phyloP scores from a whole-genome alignment of 495 filamentous ascomycete species.

The Podospora pseudocomata region DNA sequence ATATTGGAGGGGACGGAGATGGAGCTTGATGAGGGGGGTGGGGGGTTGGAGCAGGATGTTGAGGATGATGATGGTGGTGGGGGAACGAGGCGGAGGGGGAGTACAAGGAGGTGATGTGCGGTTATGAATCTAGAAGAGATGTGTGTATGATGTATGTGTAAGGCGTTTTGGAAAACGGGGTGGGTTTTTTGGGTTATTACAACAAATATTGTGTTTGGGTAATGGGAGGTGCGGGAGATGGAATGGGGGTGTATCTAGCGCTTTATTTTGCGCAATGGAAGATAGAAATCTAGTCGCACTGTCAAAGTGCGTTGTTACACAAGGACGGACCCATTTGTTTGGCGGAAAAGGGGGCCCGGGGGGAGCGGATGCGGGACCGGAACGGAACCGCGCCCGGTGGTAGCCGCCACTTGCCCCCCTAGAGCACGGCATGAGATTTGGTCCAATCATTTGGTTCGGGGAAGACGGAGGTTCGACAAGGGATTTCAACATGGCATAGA shows the following conservation, averaged over 20 bases:
- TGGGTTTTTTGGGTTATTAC: too few relatives aligned
- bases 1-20: slow-evolving; percentile 69
- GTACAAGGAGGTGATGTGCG: neutral
- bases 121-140: neutral
- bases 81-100: neutral
- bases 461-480: neutral
- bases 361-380: neutral
- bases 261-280: too few relatives aligned
- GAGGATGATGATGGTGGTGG: slow-evolving; percentile 44
- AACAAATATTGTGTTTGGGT: too few relatives aligned
- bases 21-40: slow-evolving; percentile 41
- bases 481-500: neutral
- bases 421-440: neutral
- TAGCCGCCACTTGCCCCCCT: neutral
- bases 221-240: too few relatives aligned
- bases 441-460: neutral
- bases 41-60: slow-evolving; percentile 59
- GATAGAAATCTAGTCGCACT: too few relatives aligned
- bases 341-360: neutral
- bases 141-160: neutral
- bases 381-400: neutral
- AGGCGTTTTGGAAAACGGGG: too few relatives aligned
- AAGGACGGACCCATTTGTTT: neutral
- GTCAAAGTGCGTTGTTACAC: neutral
- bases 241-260: too few relatives aligned